Conservation (phyloP, 192 early-diverging fungal species). For the Podila epicladia region DNA sequence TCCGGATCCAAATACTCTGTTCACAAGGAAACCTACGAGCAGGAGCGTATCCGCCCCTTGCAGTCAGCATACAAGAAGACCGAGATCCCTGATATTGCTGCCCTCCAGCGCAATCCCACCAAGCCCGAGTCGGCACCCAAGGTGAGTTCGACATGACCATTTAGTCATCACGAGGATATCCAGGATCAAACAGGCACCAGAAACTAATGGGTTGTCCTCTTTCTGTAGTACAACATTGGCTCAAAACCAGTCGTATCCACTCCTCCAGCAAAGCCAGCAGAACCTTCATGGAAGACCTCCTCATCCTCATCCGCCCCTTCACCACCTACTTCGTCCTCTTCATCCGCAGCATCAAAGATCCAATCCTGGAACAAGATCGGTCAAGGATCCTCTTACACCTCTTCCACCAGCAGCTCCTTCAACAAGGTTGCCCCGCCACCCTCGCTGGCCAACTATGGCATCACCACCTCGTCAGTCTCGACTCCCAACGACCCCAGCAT, state of each 20-base stretch:
- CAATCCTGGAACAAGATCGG: conserved; percentile 21
- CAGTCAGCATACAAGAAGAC: conserved; percentile 71
- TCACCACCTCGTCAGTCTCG: background rate
- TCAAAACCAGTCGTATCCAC: background rate
- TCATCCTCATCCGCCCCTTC: background rate
- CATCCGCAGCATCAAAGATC: background rate
- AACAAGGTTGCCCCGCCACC: conserved; percentile 41
- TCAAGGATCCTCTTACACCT: conserved; percentile 14
- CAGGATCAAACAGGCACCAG: too few species aligned
- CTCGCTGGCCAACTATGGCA: conserved; percentile 19
- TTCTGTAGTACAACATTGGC: conserved; percentile 4
- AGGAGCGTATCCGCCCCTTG: conserved; percentile 48
- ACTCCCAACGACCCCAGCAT: conserved; percentile 30
- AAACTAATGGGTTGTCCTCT: too few species aligned
- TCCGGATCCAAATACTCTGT: conserved; percentile 93
- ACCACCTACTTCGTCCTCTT: conserved; percentile 5
- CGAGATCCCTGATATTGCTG: conserved; percentile 65
- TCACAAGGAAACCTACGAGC: conserved; percentile 61
- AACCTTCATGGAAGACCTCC: conserved; percentile 2
- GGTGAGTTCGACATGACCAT: conserved; percentile 7
- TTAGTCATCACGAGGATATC: too few species aligned
- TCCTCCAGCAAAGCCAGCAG: conserved; percentile 5
- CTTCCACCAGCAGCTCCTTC: conserved; percentile 18
- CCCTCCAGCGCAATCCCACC: conserved; percentile 59
- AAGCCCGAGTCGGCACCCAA: conserved; percentile 54